Evolutionary conservation across 345 rosid species (phyloP).

Genomic region (Draba incana): DNA sequence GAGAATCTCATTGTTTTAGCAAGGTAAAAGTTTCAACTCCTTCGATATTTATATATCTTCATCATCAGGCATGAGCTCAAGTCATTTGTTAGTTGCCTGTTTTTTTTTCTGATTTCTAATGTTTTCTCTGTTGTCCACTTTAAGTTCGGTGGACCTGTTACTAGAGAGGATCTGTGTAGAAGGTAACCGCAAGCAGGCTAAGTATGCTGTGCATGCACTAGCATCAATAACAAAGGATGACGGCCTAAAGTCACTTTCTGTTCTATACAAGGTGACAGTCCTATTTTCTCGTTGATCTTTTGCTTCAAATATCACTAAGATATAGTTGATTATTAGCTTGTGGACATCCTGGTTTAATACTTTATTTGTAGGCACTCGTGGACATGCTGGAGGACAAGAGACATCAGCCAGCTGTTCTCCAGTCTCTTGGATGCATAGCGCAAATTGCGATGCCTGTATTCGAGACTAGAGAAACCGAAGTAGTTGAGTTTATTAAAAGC

Average conservation of each 20-base stretch:
- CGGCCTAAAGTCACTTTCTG: conserved; percentile 93
- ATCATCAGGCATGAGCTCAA: conserved; percentile 18
- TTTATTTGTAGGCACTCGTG: conserved; percentile 80
- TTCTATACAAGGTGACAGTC: conserved; percentile 74
- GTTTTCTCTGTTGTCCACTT: conserved; percentile 38
- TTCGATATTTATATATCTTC: neutral
- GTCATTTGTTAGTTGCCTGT: conserved; percentile 26
- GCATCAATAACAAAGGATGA: conserved; percentile 99
- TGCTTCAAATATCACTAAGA: conserved; percentile 10
- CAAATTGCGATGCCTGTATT: conserved; percentile 96
- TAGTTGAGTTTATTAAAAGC: conserved; percentile 74
- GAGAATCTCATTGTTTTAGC: conserved; percentile 82
- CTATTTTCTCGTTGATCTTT: conserved; percentile 34
- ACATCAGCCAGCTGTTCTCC: conserved; percentile 89
- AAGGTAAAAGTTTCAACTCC: conserved; percentile 54
- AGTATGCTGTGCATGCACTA: conserved; percentile 95
- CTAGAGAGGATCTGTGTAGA: conserved; percentile 92
- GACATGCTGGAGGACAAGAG: conserved; percentile 91
- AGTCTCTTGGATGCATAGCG: conserved; percentile 95
- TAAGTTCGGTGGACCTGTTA: conserved; percentile 89
- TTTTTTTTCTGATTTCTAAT: conserved; percentile 39
- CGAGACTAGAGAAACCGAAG: conserved; percentile 92
- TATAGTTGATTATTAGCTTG: conserved; percentile 19
- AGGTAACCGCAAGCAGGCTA: conserved; percentile 93
- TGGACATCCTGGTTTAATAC: conserved; percentile 37